Conservation (phyloP, 805 yeast species). For the Schwanniomyces yamadae region DNA sequence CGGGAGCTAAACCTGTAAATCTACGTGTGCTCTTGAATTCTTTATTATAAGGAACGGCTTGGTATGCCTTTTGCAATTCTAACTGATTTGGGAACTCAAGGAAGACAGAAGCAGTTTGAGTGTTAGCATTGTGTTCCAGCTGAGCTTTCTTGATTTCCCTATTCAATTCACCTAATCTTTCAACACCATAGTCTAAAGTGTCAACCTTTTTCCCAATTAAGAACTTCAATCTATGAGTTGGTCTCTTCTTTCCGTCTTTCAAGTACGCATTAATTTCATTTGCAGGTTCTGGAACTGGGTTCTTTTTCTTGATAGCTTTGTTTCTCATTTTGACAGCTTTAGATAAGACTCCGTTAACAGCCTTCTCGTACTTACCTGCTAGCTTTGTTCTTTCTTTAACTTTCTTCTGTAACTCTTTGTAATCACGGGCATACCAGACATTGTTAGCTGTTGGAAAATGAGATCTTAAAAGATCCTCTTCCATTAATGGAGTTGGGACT, state of each 20-base stretch:
- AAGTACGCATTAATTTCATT: constrained; percentile 63
- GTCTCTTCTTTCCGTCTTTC: constrained; percentile 68
- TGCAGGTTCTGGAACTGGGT: constrained; percentile 54
- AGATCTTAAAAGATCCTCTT: constrained; percentile 51
- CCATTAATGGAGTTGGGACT: constrained; percentile 48
- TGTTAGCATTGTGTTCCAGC: constrained; percentile 46
- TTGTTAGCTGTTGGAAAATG: constrained; percentile 63
- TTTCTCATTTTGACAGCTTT: constrained; percentile 58
- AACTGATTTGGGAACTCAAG: constrained; percentile 80
- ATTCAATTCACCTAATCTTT: constrained; percentile 67
- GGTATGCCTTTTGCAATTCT: constrained; percentile 87
- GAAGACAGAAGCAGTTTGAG: constrained; percentile 67
- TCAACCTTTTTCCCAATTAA: constrained; percentile 81
- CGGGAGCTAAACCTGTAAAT: constrained; percentile 68
- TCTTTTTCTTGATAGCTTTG: constrained; percentile 58
- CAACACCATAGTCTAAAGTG: constrained; percentile 71
- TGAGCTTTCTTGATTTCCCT: constrained; percentile 62
- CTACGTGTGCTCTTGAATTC: constrained; percentile 47
- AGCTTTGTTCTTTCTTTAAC: constrained; percentile 65
- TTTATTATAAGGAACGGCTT: constrained; percentile 63
- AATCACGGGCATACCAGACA: constrained; percentile 65
- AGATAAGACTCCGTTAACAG: constrained; percentile 57
- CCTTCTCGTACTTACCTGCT: constrained; percentile 59
- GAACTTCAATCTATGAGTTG: constrained; percentile 72
- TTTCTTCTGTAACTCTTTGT: constrained; percentile 52